Base-by-base conservation (phyloP, 2,329 filamentous ascomycete genomes). In the Alternaria incomplexa region DNA sequence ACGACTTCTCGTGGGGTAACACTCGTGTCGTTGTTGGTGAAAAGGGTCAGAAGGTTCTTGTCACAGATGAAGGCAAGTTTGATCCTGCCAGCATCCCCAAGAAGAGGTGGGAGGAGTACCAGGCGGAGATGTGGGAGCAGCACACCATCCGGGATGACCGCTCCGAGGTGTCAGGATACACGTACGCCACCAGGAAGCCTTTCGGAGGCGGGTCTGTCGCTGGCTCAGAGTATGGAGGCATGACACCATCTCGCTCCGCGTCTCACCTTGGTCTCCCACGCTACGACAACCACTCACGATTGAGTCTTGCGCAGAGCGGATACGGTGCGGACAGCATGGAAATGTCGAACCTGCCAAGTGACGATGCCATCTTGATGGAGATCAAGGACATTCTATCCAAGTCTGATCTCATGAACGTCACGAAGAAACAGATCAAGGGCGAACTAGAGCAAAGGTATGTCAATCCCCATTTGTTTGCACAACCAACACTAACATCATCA, bases 91-190 rank as follows among this genome's bases (percentile, higher is more conserved):
- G 90, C 40, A 98, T 99, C 70, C 96, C 96, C 20, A 92, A 93
- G 83, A 99, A 98, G 90, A 96, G 92, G 86, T 99, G 96, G 96
- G 96, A 99, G 80, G 96, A 99, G 75, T 99, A 98, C 80, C 96
- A 99, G 81, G 91, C 91, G 66, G 96, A 98, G 85, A 89, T 99
- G 47, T 99, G 95, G 96, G 96, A 99, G 77, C 91, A 92, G 1
- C 93, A 97, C 82, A 96, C 92, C n/a, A 90, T 91, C 63, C 86
- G 85, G 52, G 87, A 89, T 73, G 96, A 99, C 77, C 84, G 89
- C 23, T 97, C 93, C 10, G 95, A 97, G 80, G 83, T 95, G 56
- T 97, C 93, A n/a, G 95, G 95, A 61, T 92, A 93, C 83, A 96
- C 92, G 58, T 99, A 98, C 77, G 95, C 89, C 58, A 99, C 96